Evolutionary conservation across 2,329 filamentous ascomycete species (phyloP).

Genomic region (Exophiala sp.): DNA sequence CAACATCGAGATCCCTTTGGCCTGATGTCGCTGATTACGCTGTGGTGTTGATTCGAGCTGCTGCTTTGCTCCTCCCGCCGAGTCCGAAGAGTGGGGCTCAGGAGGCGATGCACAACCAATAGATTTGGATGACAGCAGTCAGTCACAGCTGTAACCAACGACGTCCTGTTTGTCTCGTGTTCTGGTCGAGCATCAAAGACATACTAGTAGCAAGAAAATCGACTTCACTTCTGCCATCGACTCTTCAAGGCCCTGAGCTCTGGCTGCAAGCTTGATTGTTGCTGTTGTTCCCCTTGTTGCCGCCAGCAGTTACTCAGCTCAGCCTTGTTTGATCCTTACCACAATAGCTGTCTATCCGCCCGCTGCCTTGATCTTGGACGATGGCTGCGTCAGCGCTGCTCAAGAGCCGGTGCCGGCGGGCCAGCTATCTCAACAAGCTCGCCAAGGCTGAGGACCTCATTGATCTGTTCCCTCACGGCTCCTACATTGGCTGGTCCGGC

Average conservation of each 20-base stretch:
- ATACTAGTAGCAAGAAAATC: too few species aligned
- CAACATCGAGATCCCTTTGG: neutral
- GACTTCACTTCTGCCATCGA: too few species aligned
- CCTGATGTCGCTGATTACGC: neutral
- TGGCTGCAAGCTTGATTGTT: neutral
- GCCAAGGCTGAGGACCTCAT: constrained; percentile 73
- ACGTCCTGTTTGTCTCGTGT: too few species aligned
- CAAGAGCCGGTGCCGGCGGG: constrained; percentile 67
- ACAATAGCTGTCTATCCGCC: neutral
- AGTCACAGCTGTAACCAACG: too few species aligned
- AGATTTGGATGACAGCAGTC: too few species aligned
- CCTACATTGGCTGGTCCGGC: constrained; percentile 87
- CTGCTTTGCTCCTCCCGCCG: neutral
- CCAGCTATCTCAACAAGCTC: constrained; percentile 74
- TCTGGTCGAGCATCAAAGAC: too few species aligned
- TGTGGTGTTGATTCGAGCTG: neutral
- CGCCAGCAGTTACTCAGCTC: neutral
- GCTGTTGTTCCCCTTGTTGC: too few species aligned
- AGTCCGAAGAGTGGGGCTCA: neutral
- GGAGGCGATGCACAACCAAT: neutral
- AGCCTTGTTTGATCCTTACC: neutral
- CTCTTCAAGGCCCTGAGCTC: neutral
- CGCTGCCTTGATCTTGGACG: neutral
- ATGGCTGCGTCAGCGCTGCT: constrained; percentile 65
- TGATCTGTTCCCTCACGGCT: constrained; percentile 71